Evolutionary conservation across 164 flowering plant species (phyloP), one percentile per base, ranked within the genome.

Genomic region (Houttuynia cordata): DNA sequence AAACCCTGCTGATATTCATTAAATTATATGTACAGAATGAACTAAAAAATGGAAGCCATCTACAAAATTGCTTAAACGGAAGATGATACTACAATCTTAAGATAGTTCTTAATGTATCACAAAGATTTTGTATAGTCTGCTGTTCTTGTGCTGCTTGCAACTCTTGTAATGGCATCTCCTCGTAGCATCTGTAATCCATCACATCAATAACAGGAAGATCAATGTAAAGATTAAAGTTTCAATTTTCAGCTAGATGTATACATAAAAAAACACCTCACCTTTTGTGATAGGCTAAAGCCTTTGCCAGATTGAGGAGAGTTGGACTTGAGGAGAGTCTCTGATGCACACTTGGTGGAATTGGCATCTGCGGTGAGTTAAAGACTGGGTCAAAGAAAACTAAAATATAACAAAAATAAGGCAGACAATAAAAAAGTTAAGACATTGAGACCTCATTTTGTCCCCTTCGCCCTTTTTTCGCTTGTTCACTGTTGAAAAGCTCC

Each of bases 141-240:
- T 93, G 90, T 67, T 88, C 98, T 61, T 93, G 94, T 41, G 78
- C 68, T 23, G 88, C 96, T 68, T 93, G 97, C 78, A 83, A 47
- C 64, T 89, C 97, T 71, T 87, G 96, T 30, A 92, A 86, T 20
- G 98, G 97, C 98, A 93, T 93, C 72, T 93, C 98, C 54, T 90
- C 98, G 49, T 90, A 84, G 62, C 98, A 89, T 83, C 97, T 92
- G 79, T 64, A 60, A 49, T 24, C 53, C 41, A 50, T 20, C 53
- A 47, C 23, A 7, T 47, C 13, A 14, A 20, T 23, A 54, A 10
- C n/a, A 20, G 60, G 1, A 59, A 41, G 51, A 40, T 10, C 51
- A 23, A 41, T 10, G 47, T 59, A 4, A 40, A 22, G 37, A 30
- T 30, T 30, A 30, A 30, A 30, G 37, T 30, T 30, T 30, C 6